Percentiles rank a stretch among this genome's conserved stretches.
phyloP scores from a whole-genome alignment of 2,329 filamentous ascomycete genomes.

The Ophiognomonia clavigignenti-juglandacearum region DNA sequence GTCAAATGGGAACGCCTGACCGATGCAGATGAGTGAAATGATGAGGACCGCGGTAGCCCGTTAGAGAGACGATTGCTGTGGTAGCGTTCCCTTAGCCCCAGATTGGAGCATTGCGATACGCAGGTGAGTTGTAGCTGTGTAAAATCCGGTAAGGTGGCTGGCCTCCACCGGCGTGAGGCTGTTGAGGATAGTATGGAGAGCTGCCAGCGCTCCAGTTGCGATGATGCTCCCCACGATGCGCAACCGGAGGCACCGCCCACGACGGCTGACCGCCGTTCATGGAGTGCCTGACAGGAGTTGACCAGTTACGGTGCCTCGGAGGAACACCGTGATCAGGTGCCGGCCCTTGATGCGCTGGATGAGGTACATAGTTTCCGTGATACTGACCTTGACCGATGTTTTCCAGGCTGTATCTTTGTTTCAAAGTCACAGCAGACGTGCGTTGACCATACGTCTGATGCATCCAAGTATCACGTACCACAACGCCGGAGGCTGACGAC shows the following conservation, averaged over 20 bases:
- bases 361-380: background rate
- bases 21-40: background rate
- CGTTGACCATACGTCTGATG: slow-evolving; percentile 13
- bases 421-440: slow-evolving; percentile 12
- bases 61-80: no score
- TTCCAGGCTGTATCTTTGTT: slow-evolving; percentile 6
- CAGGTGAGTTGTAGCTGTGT: slow-evolving; percentile 55
- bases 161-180: background rate
- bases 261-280: slow-evolving; percentile 22
- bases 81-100: slow-evolving; percentile 38
- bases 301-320: slow-evolving; percentile 1
- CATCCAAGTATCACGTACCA: slow-evolving; percentile 16
- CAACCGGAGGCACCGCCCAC: slow-evolving; percentile 26
- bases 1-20: no score
- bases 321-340: background rate
- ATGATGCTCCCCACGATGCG: slow-evolving; percentile 30
- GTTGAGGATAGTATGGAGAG: slow-evolving; percentile 16
- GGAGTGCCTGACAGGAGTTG: slow-evolving; percentile 24
- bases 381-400: slow-evolving; percentile 1
- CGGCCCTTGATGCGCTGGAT: slow-evolving; percentile 2
- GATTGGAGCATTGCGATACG: slow-evolving; percentile 50
- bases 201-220: slow-evolving; percentile 33
- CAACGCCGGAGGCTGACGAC: slow-evolving; percentile 20
- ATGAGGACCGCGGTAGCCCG: no score
- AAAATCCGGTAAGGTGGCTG: slow-evolving; percentile 45